Percentiles rank a stretch among this genome's conserved stretches.
Evolutionary conservation across 352 stramenopile species (phyloP).

Genomic region (Pythium phragmiticola): DNA sequence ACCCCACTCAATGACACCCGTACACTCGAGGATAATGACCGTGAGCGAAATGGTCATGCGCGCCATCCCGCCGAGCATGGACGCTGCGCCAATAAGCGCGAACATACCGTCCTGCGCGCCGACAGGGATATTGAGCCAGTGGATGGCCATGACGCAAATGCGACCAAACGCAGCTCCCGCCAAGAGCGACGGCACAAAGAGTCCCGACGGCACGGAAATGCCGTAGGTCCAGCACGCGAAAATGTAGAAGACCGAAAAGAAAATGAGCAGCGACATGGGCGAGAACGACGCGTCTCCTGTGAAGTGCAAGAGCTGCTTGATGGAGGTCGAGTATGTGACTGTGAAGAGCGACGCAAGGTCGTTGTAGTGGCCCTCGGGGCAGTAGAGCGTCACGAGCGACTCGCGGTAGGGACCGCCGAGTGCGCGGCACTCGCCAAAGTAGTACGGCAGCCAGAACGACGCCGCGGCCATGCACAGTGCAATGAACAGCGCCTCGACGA

Average conservation of each 20-base stretch:
- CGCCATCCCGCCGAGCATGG: slow-evolving; percentile 95
- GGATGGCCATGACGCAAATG: slow-evolving; percentile 66
- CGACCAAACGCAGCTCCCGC: slow-evolving; percentile 94
- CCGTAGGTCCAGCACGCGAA: slow-evolving; percentile 96
- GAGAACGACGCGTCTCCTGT: slow-evolving; percentile 90
- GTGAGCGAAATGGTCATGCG: slow-evolving; percentile 99
- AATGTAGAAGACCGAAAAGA: slow-evolving; percentile 94
- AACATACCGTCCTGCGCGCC: slow-evolving; percentile 92
- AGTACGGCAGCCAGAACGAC: slow-evolving; percentile 80
- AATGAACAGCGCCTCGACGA: slow-evolving; percentile 65
- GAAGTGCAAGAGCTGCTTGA: slow-evolving; percentile 98
- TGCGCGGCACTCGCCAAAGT: slow-evolving; percentile 63
- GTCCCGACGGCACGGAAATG: slow-evolving; percentile 94
- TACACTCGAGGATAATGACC: slow-evolving; percentile 98
- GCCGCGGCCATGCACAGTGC: slow-evolving; percentile 57
- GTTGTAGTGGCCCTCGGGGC: slow-evolving; percentile 95
- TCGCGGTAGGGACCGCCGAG: slow-evolving; percentile 61
- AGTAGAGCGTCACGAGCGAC: slow-evolving; percentile 93
- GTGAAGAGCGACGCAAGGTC: slow-evolving; percentile 97
- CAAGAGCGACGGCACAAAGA: slow-evolving; percentile 97
- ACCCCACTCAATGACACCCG: slow-evolving; percentile 98
- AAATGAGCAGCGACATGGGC: slow-evolving; percentile 92
- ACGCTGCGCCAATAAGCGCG: slow-evolving; percentile 95
- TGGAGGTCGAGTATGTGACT: slow-evolving; percentile 92
- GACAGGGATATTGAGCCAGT: slow-evolving; percentile 60